These are phyloP conservation scores for Chytridium lagenaria DNA, from an alignment of 371 early-diverging fungal species.

Conservation along the genomic window DNA sequence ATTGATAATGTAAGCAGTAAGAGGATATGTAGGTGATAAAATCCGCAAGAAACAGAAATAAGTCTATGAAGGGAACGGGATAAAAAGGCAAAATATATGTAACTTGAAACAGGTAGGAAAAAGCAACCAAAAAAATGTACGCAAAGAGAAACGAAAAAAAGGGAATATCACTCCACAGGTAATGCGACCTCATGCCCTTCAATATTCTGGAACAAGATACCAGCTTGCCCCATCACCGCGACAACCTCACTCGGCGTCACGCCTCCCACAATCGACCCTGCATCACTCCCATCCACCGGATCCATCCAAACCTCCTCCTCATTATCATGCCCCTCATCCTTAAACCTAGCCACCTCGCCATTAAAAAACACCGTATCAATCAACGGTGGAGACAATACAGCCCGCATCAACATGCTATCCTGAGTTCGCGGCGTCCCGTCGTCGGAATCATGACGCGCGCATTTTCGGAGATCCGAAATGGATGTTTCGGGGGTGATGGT, in stretches of 20 bases:
- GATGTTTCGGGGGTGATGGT: background rate
- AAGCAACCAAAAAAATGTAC: background rate
- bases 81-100: background rate
- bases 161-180: background rate
- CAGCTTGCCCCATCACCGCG: background rate
- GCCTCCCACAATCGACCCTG: background rate
- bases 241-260: no score
- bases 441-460: background rate
- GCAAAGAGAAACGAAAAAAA: background rate
- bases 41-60: background rate
- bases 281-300: background rate
- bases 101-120: background rate
- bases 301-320: constrained; percentile 11
- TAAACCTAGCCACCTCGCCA: background rate
- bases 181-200: constrained; percentile 4
- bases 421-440: background rate
- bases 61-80: background rate
- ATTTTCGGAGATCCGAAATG: background rate
- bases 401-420: background rate
- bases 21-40: background rate
- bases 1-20: background rate
- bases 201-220: background rate
- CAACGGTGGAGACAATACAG: background rate
- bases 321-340: background rate
- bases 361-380: background rate